A percentile compares a stretch with the other conserved stretches of the same genome.
phyloP scores from a whole-genome alignment of 345 rosid species.

The Orychophragmus violaceus region DNA sequence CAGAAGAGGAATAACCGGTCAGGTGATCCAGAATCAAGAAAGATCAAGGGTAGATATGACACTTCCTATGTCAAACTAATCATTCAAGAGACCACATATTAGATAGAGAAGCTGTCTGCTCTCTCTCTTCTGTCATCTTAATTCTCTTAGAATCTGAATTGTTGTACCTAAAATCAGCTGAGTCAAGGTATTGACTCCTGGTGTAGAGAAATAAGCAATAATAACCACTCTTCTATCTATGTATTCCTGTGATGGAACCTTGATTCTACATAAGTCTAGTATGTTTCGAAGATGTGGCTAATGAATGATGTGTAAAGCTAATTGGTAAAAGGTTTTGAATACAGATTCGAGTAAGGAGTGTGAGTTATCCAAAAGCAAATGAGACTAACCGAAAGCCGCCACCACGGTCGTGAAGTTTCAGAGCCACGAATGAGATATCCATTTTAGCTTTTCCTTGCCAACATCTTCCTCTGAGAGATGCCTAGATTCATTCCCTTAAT shows the following conservation, averaged over 20 bases:
- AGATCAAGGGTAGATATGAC: slow-evolving; percentile 29
- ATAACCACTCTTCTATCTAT: slow-evolving; percentile 8
- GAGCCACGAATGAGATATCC: background rate
- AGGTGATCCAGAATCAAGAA: slow-evolving; percentile 21
- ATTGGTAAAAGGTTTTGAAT: slow-evolving; percentile 19
- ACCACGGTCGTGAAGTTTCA: background rate
- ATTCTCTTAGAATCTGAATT: background rate
- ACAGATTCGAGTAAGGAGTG: slow-evolving; percentile 26
- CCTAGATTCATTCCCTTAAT: background rate
- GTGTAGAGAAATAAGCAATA: slow-evolving; percentile 13
- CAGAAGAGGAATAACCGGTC: slow-evolving; percentile 35
- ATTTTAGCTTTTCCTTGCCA: too few species aligned
- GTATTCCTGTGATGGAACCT: background rate
- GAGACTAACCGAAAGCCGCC: slow-evolving; percentile 15
- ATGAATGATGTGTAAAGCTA: slow-evolving; percentile 9
- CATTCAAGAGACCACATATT: slow-evolving; percentile 31
- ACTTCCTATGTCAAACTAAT: slow-evolving; percentile 29
- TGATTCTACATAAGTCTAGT: background rate
- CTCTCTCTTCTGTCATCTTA: slow-evolving; percentile 84
- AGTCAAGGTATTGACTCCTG: slow-evolving; percentile 20
- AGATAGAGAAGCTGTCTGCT: slow-evolving; percentile 44
- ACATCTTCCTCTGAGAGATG: background rate
- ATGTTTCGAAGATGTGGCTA: slow-evolving; percentile 10
- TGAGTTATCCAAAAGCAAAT: slow-evolving; percentile 13
- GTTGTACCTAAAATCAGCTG: slow-evolving; percentile 15